Evolutionary conservation across 1,139 yeast genomes (phyloP).

Genomic region (Candida dubliniensis): DNA sequence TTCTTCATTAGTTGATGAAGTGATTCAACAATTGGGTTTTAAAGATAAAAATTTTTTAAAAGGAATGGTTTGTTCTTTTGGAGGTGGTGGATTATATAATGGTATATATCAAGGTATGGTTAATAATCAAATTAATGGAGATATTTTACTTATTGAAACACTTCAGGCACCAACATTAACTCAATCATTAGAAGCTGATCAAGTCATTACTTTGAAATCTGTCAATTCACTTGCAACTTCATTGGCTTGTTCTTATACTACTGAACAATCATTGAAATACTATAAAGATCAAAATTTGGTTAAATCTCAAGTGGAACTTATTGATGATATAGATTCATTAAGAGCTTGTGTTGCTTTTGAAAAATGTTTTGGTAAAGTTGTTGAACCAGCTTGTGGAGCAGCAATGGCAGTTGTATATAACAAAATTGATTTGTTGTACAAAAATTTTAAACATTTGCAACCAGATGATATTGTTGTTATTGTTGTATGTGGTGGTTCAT

Average conservation of each 20-base stretch:
- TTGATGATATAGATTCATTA: constrained; percentile 57
- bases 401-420: constrained; percentile 54
- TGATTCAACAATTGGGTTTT: constrained; percentile 39
- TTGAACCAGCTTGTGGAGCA: constrained; percentile 81
- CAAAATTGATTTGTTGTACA: constrained; percentile 30
- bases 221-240: constrained; percentile 61
- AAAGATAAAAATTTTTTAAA: constrained; percentile 35
- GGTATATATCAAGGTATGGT: constrained; percentile 61
- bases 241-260: constrained; percentile 58
- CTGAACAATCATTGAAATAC: constrained; percentile 45
- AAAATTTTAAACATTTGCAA: constrained; percentile 30
- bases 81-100: constrained; percentile 73
- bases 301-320: constrained; percentile 42
- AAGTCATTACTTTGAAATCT: constrained; percentile 42
- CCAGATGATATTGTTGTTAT: constrained; percentile 54
- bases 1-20: constrained; percentile 58
- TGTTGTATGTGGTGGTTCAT: constrained; percentile 67
- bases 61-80: constrained; percentile 66
- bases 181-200: constrained; percentile 47
- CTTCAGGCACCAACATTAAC: constrained; percentile 58
- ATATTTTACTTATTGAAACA: constrained; percentile 60
- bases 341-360: constrained; percentile 52
- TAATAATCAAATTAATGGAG: constrained; percentile 40
- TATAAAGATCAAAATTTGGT: constrained; percentile 30
- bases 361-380: constrained; percentile 47